A percentile compares a stretch with the other conserved stretches of the same genome.
Evolutionary conservation across 2,329 filamentous ascomycete genomes (phyloP).

Genomic region (Stagonosporopsis cucurbitacearum): DNA sequence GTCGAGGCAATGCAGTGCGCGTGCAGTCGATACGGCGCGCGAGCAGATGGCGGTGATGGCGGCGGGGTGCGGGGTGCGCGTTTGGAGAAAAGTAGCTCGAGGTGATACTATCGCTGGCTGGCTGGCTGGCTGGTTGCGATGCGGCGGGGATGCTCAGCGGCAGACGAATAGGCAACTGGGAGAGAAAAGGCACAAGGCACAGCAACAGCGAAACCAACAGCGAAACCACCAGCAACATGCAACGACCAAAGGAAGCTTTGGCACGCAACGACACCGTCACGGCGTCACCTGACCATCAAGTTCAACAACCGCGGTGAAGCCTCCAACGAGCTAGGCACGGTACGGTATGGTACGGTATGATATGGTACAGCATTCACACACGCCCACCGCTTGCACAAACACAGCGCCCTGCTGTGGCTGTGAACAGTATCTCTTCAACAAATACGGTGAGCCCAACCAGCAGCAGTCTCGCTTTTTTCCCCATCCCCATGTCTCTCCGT

Average conservation of each 20-base stretch:
- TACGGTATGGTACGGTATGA: too few species aligned
- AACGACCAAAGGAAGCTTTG: conserved; percentile 19
- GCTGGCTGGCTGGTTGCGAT: background rate
- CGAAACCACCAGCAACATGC: too few species aligned
- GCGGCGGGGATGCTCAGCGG: conserved; percentile 1
- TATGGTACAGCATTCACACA: too few species aligned
- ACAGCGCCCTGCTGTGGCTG: conserved; percentile 13
- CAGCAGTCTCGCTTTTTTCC: conserved; percentile 13
- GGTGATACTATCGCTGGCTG: too few species aligned
- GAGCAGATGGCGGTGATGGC: background rate
- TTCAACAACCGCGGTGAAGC: conserved; percentile 16
- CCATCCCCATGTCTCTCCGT: conserved; percentile 12
- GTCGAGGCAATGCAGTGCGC: conserved; percentile 28
- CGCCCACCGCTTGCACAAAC: conserved; percentile 13
- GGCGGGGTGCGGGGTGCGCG: conserved; percentile 5
- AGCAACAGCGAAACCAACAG: too few species aligned
- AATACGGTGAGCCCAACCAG: conserved; percentile 11
- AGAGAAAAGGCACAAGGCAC: conserved; percentile 10
- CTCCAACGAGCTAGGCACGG: conserved; percentile 17
- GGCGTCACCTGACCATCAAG: too few species aligned
- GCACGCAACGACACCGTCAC: conserved; percentile 9
- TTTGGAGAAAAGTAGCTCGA: too few species aligned
- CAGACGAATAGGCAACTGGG: conserved; percentile 6
- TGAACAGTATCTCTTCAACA: too few species aligned
- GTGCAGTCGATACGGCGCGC: conserved; percentile 8